Evolutionary conservation across 345 rosid species (phyloP), one percentile per base, ranked within the genome.

Genomic region (Salix brachista): DNA sequence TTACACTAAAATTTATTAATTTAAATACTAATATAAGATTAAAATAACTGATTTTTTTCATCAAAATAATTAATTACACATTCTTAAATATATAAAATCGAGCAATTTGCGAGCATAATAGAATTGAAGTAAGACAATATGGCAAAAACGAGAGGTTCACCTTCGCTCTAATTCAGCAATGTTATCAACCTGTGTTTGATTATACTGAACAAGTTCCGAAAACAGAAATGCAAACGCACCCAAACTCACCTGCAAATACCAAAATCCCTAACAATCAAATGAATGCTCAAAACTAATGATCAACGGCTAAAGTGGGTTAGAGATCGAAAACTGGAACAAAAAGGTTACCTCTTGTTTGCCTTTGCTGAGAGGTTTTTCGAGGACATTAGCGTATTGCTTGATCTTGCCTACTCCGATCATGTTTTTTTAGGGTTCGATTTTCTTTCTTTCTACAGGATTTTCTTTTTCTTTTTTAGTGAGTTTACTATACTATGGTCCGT

Each of bases 391-490:
- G 91, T 96, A 92, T 77, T 91, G 99, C 91, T 96, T 96, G 80
- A 86, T 82, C 95, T 96, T 96, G 41, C 99, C 92, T 17, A 78
- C 97, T 82, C 99, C 97, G 86, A 96, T 96, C 99, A 96, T 89
- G 50, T 74, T 86, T 79, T 41, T 11, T 21, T 71, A 48, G 28
- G n/a, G 41, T 65, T 65, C 32, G 18, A 34, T 69, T 69, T 46
- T 25, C 71, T 69, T 23, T 42, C 34, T 11, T 5, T 46, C 8
- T 28, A 46, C 18, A 52, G 25, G 30, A 32, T n/a, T 68, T 32
- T 32, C 34, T 32, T 32, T n/a, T 32, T 4, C 34, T 32, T 32
- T 4, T 32, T 32, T 4, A 32, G 34, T 32, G 34, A 32, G 34
- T 32, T 32, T 32, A 32, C 34, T 32, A 23, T 39, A 9, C 42